Evolutionary conservation across 169 alveolate species (phyloP).

Genomic region (Haemoproteus tartakovskyi): DNA sequence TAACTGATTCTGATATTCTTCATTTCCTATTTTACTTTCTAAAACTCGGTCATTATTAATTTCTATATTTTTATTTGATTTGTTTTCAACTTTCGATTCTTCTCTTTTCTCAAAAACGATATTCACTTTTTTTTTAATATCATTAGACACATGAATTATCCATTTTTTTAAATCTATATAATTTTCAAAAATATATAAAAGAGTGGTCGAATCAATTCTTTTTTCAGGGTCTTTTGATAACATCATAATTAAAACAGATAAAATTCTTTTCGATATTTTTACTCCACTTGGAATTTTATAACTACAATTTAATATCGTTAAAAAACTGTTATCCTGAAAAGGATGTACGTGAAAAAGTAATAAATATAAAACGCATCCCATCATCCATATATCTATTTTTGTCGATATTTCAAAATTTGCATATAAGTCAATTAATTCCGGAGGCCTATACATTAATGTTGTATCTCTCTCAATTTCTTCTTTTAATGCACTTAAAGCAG

Average conservation of each 20-base stretch:
- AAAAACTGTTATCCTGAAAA: slow-evolving; percentile 66
- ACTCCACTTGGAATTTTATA: slow-evolving; percentile 20
- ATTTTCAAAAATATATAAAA: slow-evolving; percentile 48
- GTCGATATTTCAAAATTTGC: slow-evolving; percentile 71
- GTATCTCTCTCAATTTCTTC: slow-evolving; percentile 85
- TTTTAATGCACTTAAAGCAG: slow-evolving; percentile 65
- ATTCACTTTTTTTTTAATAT: slow-evolving; percentile 30
- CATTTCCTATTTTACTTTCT: slow-evolving; percentile 7
- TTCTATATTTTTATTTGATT: slow-evolving; percentile 34
- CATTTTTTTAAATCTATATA: slow-evolving; percentile 52
- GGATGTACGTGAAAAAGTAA: slow-evolving; percentile 69
- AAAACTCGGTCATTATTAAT: slow-evolving; percentile 15
- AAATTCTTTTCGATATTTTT: slow-evolving; percentile 42
- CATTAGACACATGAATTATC: slow-evolving; percentile 22
- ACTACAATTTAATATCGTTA: slow-evolving; percentile 69
- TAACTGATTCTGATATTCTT: not conserved
- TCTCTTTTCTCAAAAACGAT: slow-evolving; percentile 41
- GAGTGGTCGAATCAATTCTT: slow-evolving; percentile 42
- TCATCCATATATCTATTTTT: slow-evolving; percentile 88
- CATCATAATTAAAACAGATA: slow-evolving; percentile 34
- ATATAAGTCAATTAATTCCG: slow-evolving; percentile 88
- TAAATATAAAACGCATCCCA: slow-evolving; percentile 87
- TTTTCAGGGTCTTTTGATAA: slow-evolving; percentile 38
- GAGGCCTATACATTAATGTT: slow-evolving; percentile 90
- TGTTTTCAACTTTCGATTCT: slow-evolving; percentile 34